Base-by-base conservation (phyloP, 768 basidiomycete genomes). In the Russula olivacea region DNA sequence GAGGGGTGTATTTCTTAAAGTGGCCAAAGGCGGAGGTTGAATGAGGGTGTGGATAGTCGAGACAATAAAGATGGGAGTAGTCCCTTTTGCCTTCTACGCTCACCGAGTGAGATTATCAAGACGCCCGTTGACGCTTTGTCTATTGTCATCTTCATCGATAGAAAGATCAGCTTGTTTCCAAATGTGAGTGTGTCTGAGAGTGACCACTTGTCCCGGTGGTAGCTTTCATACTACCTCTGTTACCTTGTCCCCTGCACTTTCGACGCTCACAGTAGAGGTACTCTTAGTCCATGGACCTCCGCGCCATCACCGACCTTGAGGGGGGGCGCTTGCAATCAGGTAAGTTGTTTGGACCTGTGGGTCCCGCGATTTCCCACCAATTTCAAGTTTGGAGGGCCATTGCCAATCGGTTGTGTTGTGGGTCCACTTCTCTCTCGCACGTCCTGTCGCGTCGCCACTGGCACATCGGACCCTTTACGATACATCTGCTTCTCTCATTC, bases 331-430 rank as follows among this genome's bases (percentile, higher is more conserved):
- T 63, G 57, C 56, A 47, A 34, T 63, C 61, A 45, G 57, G 65
- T 66, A 66, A 61, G 55, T 45, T 55, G 60, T 66, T 67, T 67
- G 54, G 30, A 48, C 28, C 48, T 67, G 66, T 67, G 65, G 66
- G 66, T 67, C 66, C 66, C 56, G 8, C 30, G 50, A 58, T 32
- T 34, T 38, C 55, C 55, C 55, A 56, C 55, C 25, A 32, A 56
- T 56, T 56, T 56, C 55, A 56, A 41, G n/a, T n/a, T n/a, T n/a
- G n/a, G n/a, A n/a, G 43, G 9, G 43, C 9, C 45, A 61, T 65
- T 61, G 64, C 28, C 47, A 28, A 50, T 58, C 48, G 41, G 43
- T 62, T 66, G 65, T 66, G 43, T 62, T 66, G 65, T 66, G 66
- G 64, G 59, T 61, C 66, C 66, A 58, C 49, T 23, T 19, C 48